Conservation (phyloP, 140 eudicot genomes). For the Erigeron philadelphicus region DNA sequence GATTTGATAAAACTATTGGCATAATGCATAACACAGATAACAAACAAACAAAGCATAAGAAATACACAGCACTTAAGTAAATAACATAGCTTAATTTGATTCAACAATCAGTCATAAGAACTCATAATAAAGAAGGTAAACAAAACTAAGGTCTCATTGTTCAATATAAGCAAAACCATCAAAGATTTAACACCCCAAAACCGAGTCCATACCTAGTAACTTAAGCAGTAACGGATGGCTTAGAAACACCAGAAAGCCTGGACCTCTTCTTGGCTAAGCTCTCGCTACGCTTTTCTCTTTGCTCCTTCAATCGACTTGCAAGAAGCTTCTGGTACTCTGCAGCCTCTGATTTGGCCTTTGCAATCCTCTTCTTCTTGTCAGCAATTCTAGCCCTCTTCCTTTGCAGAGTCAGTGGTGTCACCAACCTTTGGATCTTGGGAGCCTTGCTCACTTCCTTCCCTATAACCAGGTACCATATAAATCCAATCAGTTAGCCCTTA, state of each 20-base stretch:
- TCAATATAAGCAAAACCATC: conserved; percentile 17
- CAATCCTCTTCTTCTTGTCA: conserved; percentile 70
- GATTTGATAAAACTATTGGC: no score
- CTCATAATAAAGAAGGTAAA: conserved; percentile 19
- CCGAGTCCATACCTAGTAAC: conserved; percentile 19
- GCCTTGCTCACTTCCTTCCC: conserved; percentile 67
- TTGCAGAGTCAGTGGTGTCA: conserved; percentile 64
- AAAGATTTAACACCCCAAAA: conserved; percentile 23
- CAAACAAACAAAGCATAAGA: not conserved
- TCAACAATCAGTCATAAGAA: conserved; percentile 1
- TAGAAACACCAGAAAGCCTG: conserved; percentile 47
- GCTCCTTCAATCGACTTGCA: conserved; percentile 62
- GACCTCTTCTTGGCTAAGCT: conserved; percentile 76
- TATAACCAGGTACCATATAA: conserved; percentile 8
- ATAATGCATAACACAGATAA: no score
- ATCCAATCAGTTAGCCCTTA: not conserved
- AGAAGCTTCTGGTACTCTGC: conserved; percentile 76
- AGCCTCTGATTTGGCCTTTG: conserved; percentile 62
- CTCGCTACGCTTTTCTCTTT: conserved; percentile 62
- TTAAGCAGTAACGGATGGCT: conserved; percentile 42
- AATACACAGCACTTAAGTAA: not conserved
- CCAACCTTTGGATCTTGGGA: conserved; percentile 65
- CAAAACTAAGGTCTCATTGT: conserved; percentile 20
- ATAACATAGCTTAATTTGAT: not conserved
- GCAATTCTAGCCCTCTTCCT: conserved; percentile 74